Evolutionary conservation across 148 eudicot species (phyloP).

Genomic region (Camellia granthamiana): DNA sequence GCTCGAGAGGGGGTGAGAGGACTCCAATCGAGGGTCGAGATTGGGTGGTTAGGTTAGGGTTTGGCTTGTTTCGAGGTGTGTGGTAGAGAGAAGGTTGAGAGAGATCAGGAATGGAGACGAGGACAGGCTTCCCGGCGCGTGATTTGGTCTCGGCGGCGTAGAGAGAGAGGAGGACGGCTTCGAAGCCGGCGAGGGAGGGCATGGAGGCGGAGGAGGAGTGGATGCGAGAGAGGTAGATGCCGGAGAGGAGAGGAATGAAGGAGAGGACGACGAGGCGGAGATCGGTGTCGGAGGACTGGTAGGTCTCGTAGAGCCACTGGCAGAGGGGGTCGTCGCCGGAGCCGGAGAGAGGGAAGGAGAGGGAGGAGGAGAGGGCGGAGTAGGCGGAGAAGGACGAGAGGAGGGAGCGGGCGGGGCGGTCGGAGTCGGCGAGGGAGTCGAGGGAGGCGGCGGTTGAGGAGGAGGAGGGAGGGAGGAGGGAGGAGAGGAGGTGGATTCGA

Average conservation of each 20-base stretch:
- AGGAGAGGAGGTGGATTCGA: constrained; percentile 66
- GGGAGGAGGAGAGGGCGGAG: constrained; percentile 50
- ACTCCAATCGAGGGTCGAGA: constrained; percentile 39
- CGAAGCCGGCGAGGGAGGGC: constrained; percentile 75
- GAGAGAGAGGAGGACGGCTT: constrained; percentile 70
- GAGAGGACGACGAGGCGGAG: constrained; percentile 69
- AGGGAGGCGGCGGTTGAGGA: constrained; percentile 29
- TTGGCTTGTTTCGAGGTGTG: constrained; percentile 28
- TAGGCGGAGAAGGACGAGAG: constrained; percentile 67
- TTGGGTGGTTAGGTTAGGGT: constrained; percentile 16
- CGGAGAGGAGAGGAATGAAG: constrained; percentile 53
- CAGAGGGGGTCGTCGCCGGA: constrained; percentile 71
- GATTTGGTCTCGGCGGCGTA: constrained; percentile 65
- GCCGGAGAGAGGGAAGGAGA: constrained; percentile 56
- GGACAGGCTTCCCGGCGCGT: constrained; percentile 60
- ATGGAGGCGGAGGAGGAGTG: constrained; percentile 36
- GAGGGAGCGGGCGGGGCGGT: constrained; percentile 77
- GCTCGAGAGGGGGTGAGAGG: constrained; percentile 69
- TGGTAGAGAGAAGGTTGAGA: constrained; percentile 83
- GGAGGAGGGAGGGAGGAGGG: constrained; percentile 43
- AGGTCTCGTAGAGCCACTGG: constrained; percentile 92
- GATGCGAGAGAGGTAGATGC: constrained; percentile 52
- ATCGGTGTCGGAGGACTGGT: constrained; percentile 58
- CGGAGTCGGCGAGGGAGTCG: constrained; percentile 75
- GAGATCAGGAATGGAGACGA: constrained; percentile 63